phyloP scores from a whole-genome alignment of 2,329 filamentous ascomycete genomes.

The Ophiostoma triangulosporum region DNA sequence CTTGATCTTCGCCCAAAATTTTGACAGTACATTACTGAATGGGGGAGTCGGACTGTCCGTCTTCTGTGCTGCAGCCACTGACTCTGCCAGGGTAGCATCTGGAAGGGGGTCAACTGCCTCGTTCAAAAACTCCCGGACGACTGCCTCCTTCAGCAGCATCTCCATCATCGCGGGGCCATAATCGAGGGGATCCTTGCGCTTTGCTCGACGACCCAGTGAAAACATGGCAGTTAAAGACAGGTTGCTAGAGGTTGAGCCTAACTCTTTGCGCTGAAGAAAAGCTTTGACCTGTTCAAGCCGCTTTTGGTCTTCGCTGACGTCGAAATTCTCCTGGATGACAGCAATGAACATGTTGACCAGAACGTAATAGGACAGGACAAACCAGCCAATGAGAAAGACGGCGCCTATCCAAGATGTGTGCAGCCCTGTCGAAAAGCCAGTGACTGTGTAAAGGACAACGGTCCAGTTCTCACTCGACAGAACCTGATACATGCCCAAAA shows the following conservation, averaged over 20 bases:
- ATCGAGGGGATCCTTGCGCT: slow-evolving; percentile 70
- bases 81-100: slow-evolving; percentile 13
- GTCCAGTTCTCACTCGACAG: slow-evolving; percentile 97
- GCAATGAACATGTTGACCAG: slow-evolving; percentile 99
- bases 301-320: slow-evolving; percentile 97
- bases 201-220: slow-evolving; percentile 43
- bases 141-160: slow-evolving; percentile 91
- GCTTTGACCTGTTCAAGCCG: slow-evolving; percentile 91
- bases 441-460: slow-evolving; percentile 68
- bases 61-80: not conserved
- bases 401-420: slow-evolving; percentile 87
- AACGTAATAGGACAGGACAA: slow-evolving; percentile 89
- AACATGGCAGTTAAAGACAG: slow-evolving; percentile 63
- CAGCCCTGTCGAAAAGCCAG: slow-evolving; percentile 47
- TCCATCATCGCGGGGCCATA: slow-evolving; percentile 87
- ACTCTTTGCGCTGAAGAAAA: slow-evolving; percentile 81
- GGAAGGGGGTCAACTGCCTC: slow-evolving; percentile 42
- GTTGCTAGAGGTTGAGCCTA: slow-evolving; percentile 59
- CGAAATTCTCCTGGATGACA: slow-evolving; percentile 98
- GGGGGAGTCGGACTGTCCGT: not conserved
- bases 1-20: slow-evolving; percentile 45
- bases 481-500: slow-evolving; percentile 95
- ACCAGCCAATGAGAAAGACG: slow-evolving; percentile 86
- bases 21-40: not conserved
- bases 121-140: slow-evolving; percentile 88